These are phyloP conservation scores for Cynara cardunculus DNA, from an alignment of 129 eudicot genomes.

Conservation along the genomic window DNA sequence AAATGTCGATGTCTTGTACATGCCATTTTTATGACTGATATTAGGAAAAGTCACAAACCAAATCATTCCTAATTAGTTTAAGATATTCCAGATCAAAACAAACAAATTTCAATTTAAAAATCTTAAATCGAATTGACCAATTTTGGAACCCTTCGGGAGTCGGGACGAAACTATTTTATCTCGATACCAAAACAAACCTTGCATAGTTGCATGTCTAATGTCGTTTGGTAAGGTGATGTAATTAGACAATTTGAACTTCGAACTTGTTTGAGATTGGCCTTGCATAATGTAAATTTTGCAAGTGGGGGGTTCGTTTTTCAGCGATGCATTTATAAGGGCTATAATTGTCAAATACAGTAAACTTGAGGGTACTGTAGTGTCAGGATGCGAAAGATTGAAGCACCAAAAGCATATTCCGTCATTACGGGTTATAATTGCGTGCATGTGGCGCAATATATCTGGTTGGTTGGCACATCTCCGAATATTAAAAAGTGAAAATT, in stretches of 20 bases:
- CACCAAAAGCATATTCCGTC: slow-evolving; percentile 13
- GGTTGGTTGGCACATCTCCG: slow-evolving; percentile 27
- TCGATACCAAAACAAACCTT: not conserved
- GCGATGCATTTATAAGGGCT: not conserved
- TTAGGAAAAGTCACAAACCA: not conserved
- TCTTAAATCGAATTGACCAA: not conserved
- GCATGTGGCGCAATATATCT: slow-evolving; percentile 32
- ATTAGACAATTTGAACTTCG: not conserved
- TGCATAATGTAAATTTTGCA: not conserved
- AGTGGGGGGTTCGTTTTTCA: not conserved
- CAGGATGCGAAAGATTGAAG: slow-evolving; percentile 5
- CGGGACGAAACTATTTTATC: too few relatives aligned
- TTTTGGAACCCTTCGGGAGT: too few relatives aligned
- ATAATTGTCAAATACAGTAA: not conserved
- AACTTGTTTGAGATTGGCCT: not conserved
- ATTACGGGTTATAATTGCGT: slow-evolving; percentile 19
- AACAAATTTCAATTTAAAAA: not conserved
- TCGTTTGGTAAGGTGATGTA: not conserved
- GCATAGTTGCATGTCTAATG: not conserved
- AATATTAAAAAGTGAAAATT: not conserved
- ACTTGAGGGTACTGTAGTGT: not conserved
- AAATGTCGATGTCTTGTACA: too few relatives aligned
- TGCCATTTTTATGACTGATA: not conserved
- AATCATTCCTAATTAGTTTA: not conserved
- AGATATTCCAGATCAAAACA: not conserved